phyloP scores from a whole-genome alignment of 768 basidiomycete genomes.

The Leccinum subgranulosum region DNA sequence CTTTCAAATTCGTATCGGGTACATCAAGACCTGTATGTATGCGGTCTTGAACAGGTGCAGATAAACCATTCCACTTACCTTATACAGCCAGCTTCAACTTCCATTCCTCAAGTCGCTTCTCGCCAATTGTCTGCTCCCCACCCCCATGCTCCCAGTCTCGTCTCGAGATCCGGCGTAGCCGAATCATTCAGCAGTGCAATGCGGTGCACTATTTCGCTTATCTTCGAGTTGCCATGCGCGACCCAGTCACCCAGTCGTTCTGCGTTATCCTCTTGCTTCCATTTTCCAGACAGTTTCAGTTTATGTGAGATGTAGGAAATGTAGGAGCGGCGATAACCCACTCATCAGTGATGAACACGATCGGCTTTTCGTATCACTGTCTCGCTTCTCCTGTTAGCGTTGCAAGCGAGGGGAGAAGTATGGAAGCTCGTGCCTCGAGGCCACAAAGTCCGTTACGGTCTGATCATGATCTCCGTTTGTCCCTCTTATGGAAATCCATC shows the following conservation, averaged over 20 bases:
- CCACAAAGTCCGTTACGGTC: not conserved
- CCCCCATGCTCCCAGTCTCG: not conserved
- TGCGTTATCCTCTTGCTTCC: not conserved
- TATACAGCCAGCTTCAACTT: not conserved
- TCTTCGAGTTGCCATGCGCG: not conserved
- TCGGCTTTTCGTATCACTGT: not conserved
- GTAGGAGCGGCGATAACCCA: not conserved
- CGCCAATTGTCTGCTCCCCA: not conserved
- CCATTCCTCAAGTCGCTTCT: not conserved
- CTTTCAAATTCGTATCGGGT: not conserved
- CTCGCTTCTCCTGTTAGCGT: not conserved
- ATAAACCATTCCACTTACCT: not conserved
- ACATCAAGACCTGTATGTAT: not conserved
- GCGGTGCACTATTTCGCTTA: not conserved
- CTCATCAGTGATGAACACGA: not conserved
- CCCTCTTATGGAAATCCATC: not conserved
- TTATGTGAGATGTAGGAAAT: not conserved
- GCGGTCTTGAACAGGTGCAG: not conserved
- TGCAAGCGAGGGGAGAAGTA: not conserved
- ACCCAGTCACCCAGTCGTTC: not conserved
- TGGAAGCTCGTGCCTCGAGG: constrained; percentile 2
- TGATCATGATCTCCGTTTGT: not conserved
- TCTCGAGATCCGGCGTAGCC: not conserved
- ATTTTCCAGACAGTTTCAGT: not conserved
- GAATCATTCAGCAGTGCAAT: not conserved